Base-by-base conservation (phyloP, 2,329 filamentous ascomycete species). In the Fusarium anthophilum region DNA sequence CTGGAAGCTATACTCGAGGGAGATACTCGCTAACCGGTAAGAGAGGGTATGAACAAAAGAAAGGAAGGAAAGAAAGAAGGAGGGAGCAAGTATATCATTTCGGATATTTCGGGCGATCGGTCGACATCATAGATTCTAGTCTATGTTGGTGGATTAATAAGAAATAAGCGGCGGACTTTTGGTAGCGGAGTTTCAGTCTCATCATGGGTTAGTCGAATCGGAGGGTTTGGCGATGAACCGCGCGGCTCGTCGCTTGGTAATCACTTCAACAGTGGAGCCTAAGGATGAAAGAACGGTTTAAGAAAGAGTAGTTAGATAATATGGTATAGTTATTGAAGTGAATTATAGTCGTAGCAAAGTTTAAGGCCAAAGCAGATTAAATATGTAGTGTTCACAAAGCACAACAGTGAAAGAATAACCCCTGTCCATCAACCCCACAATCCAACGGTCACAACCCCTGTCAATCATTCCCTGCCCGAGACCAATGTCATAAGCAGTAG, bases 81-180 rank as follows among this genome's bases (percentile, higher is more conserved):
- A 51, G 30, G 8, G 32, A 59, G 15, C 3, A 22, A 14, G 22
- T 59, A 60, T 58, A 38, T 26, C 57, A 53, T 58, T 50, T 66
- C 69, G 66, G 72, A 41, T 32, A 47, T 50, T 28, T 63, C 66
- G 72, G 72, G 67, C 53, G 51, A 48, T 74, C 72, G 70, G 63
- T 43, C 61, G 48, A 38, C 48, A 68, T 74, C 71, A 72, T 60
- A 18, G 63, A 60, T 35, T 48, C 20, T n/a, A 58, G 26, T 50
- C 20, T 17, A 17, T 17, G 14, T 39, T 39, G 26, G 37, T n/a
- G 71, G 69, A 65, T 72, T 66, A 72, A 44, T 72, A 72, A 72
- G 37, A 15, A 24, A 39, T 20, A 26, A 71, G 55, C 64, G 30
- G 48, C 63, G 30, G 69, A 57, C 28, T 53, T 62, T 56, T 17